A percentile compares a stretch with the other conserved stretches of the same genome.
Conservation (phyloP, 2,329 filamentous ascomycete genomes). For the Aspergillus thermomutatus region DNA sequence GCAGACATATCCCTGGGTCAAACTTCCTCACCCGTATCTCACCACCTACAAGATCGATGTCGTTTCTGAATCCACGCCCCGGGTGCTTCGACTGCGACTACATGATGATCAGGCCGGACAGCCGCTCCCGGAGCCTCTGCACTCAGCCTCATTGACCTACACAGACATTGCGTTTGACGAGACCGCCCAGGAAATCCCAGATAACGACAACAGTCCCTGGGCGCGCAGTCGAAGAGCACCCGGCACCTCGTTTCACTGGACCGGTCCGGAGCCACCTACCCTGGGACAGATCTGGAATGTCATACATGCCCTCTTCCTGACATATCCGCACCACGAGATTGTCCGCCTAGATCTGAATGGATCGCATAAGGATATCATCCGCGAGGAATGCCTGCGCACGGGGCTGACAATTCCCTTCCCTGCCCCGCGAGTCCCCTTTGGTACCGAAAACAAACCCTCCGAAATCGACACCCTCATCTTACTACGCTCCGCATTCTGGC, state of each 20-base stretch:
- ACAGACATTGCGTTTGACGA: conserved; percentile 29
- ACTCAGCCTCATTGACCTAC: conserved; percentile 38
- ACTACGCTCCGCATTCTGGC: conserved; percentile 62
- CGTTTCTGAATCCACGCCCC: conserved; percentile 24
- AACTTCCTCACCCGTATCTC: conserved; percentile 47
- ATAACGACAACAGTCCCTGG: conserved; percentile 39
- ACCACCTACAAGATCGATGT: conserved; percentile 41
- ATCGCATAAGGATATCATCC: conserved; percentile 35
- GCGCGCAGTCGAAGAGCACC: conserved; percentile 32
- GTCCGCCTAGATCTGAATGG: conserved; percentile 35
- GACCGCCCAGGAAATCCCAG: conserved; percentile 24
- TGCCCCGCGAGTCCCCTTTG: conserved; percentile 16
- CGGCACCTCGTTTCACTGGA: conserved; percentile 33
- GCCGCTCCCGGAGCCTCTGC: conserved; percentile 36
- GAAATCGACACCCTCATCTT: conserved; percentile 41
- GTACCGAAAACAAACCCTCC: conserved; percentile 17
- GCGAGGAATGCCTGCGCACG: conserved; percentile 38
- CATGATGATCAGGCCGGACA: conserved; percentile 31
- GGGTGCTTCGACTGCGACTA: conserved; percentile 30
- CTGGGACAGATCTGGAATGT: conserved; percentile 40
- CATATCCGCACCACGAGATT: conserved; percentile 29
- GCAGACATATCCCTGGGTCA: conserved; percentile 35
- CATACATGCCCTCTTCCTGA: conserved; percentile 35
- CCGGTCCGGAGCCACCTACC: conserved; percentile 23
- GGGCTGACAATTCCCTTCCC: conserved; percentile 27